phyloP scores from a whole-genome alignment of 306 rosid genomes.

The Dalbergia oliveri region DNA sequence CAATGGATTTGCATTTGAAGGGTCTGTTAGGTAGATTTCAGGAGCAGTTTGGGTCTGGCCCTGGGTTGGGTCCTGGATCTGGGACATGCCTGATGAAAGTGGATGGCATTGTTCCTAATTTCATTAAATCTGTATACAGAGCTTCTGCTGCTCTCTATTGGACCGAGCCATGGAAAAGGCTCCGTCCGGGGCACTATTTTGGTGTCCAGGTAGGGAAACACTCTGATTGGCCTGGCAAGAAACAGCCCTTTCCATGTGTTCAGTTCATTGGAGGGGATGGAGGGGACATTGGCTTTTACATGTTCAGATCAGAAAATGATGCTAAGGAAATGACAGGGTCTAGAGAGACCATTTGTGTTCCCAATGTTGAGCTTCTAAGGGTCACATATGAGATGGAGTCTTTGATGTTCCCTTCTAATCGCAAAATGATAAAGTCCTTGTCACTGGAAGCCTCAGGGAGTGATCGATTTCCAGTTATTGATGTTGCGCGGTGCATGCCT shows the following conservation, averaged over 20 bases:
- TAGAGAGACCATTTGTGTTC: slow-evolving; percentile 65
- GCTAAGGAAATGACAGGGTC: slow-evolving; percentile 76
- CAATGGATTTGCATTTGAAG: slow-evolving; percentile 81
- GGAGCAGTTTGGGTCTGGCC: slow-evolving; percentile 80
- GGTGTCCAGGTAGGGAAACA: slow-evolving; percentile 75
- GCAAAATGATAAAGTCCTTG: slow-evolving; percentile 66
- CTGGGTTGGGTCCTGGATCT: slow-evolving; percentile 80
- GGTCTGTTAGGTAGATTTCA: slow-evolving; percentile 70
- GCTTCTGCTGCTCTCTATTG: slow-evolving; percentile 74
- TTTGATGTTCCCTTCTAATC: slow-evolving; percentile 70
- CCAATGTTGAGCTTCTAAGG: slow-evolving; percentile 70
- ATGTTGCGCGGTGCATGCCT: slow-evolving; percentile 64
- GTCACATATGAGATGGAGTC: slow-evolving; percentile 68
- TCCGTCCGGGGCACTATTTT: slow-evolving; percentile 63
- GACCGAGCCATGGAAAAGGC: slow-evolving; percentile 72
- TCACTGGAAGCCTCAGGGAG: slow-evolving; percentile 52
- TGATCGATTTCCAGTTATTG: slow-evolving; percentile 68
- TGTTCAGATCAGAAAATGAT: slow-evolving; percentile 70
- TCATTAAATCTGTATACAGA: slow-evolving; percentile 64
- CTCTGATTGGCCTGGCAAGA: slow-evolving; percentile 71
- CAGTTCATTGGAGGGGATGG: slow-evolving; percentile 85
- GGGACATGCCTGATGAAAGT: slow-evolving; percentile 76
- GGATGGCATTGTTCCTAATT: slow-evolving; percentile 65
- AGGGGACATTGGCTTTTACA: slow-evolving; percentile 67
- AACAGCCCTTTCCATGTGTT: slow-evolving; percentile 68